Conservation (phyloP, 768 basidiomycete genomes). For the Infundibulicybe gibba region DNA sequence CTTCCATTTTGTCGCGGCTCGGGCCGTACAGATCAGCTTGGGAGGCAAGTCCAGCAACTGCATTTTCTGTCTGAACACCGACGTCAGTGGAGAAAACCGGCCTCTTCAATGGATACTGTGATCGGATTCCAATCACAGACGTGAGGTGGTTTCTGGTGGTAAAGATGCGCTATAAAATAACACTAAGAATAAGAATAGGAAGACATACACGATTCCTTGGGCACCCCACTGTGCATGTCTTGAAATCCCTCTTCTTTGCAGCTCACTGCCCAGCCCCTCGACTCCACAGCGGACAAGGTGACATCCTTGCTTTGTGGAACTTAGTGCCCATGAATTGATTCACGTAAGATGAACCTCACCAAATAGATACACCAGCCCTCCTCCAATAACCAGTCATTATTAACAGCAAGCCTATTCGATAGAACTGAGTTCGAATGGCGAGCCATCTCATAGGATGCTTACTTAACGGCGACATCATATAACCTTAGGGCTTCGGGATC, state of each 20-base stretch:
- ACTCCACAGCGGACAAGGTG: conserved; percentile 66
- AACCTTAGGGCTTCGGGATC: conserved; percentile 58
- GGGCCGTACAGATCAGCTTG: conserved; percentile 22
- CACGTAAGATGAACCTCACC: conserved; percentile 24
- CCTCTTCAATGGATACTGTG: conserved; percentile 47
- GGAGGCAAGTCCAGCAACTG: conserved; percentile 20
- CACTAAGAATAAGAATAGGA: background rate
- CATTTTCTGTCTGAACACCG: conserved; percentile 59
- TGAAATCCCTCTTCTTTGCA: conserved; percentile 63
- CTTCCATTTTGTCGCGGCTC: conserved; percentile 28
- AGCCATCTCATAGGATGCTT: conserved; percentile 12
- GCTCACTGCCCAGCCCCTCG: conserved; percentile 61
- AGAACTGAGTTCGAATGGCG: background rate
- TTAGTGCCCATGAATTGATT: conserved; percentile 1
- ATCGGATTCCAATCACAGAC: conserved; percentile 37
- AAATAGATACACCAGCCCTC: conserved; percentile 69
- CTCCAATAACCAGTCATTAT: conserved; percentile 69
- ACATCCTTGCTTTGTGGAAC: conserved; percentile 52
- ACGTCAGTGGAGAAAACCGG: conserved; percentile 56
- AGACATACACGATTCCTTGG: conserved; percentile 61
- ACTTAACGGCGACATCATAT: conserved; percentile 70
- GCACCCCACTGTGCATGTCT: conserved; percentile 73
- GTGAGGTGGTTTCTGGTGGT: conserved; percentile 45
- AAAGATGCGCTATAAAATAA: background rate
- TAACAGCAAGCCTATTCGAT: conserved; percentile 47